A percentile compares a stretch with the other conserved stretches of the same genome.
phyloP scores from a whole-genome alignment of 345 rosid genomes.

The Gossypium ekmanianum region DNA sequence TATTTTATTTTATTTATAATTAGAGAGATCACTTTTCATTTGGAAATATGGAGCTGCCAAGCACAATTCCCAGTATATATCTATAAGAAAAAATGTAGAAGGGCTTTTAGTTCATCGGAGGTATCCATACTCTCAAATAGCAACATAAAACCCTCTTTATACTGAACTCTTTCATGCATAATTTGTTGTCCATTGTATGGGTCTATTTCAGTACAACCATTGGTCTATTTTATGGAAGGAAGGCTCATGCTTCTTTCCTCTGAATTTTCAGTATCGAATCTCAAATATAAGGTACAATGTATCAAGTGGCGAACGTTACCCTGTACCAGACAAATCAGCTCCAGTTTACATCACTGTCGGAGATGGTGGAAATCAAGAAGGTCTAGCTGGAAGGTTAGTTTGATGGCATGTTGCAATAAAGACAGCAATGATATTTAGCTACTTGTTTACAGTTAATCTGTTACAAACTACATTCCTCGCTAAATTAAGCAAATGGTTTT shows the following conservation, averaged over 20 bases:
- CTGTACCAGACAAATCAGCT: constrained; percentile 72
- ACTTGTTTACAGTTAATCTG: not conserved
- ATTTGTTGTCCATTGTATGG: not conserved
- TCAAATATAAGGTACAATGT: constrained; percentile 73
- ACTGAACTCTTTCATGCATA: not conserved
- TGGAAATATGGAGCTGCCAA: too few species aligned
- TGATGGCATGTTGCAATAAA: not conserved
- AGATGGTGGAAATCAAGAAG: constrained; percentile 85
- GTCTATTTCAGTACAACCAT: not conserved
- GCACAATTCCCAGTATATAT: too few species aligned
- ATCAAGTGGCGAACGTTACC: constrained; percentile 60
- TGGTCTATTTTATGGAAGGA: not conserved
- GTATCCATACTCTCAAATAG: too few species aligned
- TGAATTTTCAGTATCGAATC: constrained; percentile 59
- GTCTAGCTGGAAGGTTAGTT: constrained; percentile 5
- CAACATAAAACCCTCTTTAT: not conserved
- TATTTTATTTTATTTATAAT: too few species aligned
- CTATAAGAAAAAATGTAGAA: too few species aligned
- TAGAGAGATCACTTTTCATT: too few species aligned
- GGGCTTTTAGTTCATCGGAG: too few species aligned
- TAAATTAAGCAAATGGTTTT: not conserved
- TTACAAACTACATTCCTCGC: not conserved
- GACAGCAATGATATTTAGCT: not conserved
- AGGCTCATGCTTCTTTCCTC: not conserved
- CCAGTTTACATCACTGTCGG: constrained; percentile 93